Percentiles rank a stretch among this genome's conserved stretches.
Conservation (phyloP, 345 rosid species). For the Eucalyptus marginata region DNA sequence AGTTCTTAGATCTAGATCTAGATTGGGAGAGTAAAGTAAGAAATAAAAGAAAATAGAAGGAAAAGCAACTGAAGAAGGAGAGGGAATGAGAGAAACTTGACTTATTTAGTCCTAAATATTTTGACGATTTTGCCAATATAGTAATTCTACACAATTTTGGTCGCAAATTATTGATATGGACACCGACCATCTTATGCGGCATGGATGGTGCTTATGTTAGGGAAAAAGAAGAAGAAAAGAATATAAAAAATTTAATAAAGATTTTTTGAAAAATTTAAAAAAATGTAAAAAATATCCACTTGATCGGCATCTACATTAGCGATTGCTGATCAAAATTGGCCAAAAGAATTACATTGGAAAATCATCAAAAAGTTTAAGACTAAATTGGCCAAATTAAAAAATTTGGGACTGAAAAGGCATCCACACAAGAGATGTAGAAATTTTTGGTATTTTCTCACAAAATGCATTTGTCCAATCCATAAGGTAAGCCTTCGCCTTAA, state of each 20-base stretch:
- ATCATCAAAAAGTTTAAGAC: fast-evolving
- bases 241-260: too few relatives aligned
- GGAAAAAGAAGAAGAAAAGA: fast-evolving
- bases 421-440: fast-evolving
- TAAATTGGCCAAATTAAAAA: background rate
- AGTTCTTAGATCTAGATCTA: background rate
- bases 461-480: background rate
- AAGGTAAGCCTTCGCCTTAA: background rate
- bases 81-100: background rate
- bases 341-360: fast-evolving
- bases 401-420: fast-evolving
- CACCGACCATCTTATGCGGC: fast-evolving
- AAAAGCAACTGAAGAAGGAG: background rate
- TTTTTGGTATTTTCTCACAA: background rate
- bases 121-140: background rate
- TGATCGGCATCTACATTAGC: fast-evolving
- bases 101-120: background rate
- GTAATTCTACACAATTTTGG: background rate
- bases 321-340: fast-evolving
- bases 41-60: background rate
- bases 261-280: background rate
- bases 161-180: fast-evolving
- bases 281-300: background rate
- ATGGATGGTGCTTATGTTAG: too few relatives aligned
- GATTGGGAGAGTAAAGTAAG: background rate